phyloP scores from a whole-genome alignment of 2,329 filamentous ascomycete genomes.

The Hypomyces perniciosus region DNA sequence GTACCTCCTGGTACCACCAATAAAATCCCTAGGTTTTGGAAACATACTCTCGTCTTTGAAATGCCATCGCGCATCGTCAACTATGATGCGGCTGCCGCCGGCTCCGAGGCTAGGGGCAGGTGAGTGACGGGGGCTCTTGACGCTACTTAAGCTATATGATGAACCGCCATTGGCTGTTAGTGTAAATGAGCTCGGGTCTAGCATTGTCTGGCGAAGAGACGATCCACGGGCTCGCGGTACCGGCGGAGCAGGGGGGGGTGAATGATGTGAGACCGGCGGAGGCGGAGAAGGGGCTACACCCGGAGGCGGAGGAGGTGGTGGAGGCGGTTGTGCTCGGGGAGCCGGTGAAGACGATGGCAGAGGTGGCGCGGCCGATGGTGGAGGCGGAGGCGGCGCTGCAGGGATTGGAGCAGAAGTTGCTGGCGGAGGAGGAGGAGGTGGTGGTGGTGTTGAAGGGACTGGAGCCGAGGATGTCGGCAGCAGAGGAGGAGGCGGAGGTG shows the following conservation, averaged over 20 bases:
- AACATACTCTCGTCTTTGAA: constrained; percentile 79
- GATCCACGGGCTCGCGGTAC: constrained; percentile 36
- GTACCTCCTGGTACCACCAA: constrained; percentile 70
- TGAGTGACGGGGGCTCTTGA: constrained; percentile 29
- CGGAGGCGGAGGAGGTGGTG: constrained; percentile 26
- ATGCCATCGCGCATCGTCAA: constrained; percentile 77
- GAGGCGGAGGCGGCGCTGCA: constrained; percentile 39
- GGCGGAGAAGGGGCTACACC: constrained; percentile 35
- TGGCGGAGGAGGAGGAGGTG: constrained; percentile 36
- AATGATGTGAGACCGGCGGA: constrained; percentile 28
- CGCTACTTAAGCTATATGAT: constrained; percentile 38
- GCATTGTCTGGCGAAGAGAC: constrained; percentile 53
- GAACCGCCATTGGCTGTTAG: constrained; percentile 58
- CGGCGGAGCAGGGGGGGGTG: constrained; percentile 32
- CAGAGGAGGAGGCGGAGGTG: constrained; percentile 30
- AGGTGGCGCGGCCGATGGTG: constrained; percentile 31
- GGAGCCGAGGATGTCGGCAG: constrained; percentile 33
- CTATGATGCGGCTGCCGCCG: constrained; percentile 40
- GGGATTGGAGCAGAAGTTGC: constrained; percentile 42
- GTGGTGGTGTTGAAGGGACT: constrained; percentile 35
- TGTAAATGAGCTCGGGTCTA: constrained; percentile 74
- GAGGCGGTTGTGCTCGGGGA: constrained; percentile 26
- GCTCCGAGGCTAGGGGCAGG: constrained; percentile 23
- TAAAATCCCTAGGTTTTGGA: constrained; percentile 78
- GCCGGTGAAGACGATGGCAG: constrained; percentile 35